Base-by-base conservation (phyloP, 768 basidiomycete genomes). In the Trametes cingulata region DNA sequence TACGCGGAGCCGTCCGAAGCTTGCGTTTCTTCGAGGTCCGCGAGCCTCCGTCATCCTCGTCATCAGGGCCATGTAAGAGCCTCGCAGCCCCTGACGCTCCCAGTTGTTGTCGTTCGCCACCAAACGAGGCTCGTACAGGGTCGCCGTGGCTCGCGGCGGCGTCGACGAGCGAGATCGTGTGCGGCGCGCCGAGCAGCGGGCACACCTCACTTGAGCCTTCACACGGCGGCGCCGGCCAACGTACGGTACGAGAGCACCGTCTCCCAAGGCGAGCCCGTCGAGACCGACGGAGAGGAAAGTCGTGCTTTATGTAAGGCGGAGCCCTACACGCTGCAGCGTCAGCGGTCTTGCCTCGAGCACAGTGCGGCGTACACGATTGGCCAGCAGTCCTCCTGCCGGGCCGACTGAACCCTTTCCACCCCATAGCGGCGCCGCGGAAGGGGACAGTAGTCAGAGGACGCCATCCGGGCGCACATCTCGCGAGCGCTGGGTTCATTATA, bases 251-350 rank as follows among this genome's bases (percentile, higher is more conserved):
- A 36, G 56, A 9, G 40, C 51, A 54, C 41, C 19, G 61, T 27
- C 13, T 22, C 37, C 48, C 52, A 24, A 53, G 15, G 33, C 22
- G 51, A 56, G 56, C 33, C 22, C 33, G n/a, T 29, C 49, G 47
- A 41, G 47, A 50, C 61, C 61, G 36, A 47, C 39, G 40, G 6
- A 63, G 56, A 51, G 61, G 56, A 63, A 58, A 55, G 61, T 63
- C 48, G 39, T 3, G 39, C 22, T 50, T 63, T 63, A 63, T 63
- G 56, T 63, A 63, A 63, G 61, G 53, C 61, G 46, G 45, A 27
- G 45, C 37, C 14, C 13, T 15, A 48, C 56, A 63, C 56, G 56
- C 47, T 58, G 56, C 52, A 51, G 37, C 45, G 56, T 37, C 52
- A 58, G 41, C 48, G 52, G 40, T 25, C 52, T 39, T 58, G 56